These are phyloP conservation scores for Globisporangium nodosum DNA, from an alignment of 352 stramenopile genomes.

Conservation along the genomic window DNA sequence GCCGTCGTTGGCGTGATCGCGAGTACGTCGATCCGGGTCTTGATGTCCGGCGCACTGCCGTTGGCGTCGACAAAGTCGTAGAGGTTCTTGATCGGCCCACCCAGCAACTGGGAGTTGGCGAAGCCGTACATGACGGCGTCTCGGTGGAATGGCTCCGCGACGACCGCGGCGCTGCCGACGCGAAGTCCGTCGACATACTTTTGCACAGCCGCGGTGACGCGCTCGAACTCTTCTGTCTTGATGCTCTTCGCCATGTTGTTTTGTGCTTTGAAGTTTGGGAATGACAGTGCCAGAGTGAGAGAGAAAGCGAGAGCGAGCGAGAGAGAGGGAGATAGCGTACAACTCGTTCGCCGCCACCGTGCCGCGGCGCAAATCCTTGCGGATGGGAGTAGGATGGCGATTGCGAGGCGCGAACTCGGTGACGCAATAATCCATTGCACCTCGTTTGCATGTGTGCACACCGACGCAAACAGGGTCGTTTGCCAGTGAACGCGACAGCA, in stretches of 20 bases:
- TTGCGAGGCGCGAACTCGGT: no score
- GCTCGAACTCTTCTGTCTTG: constrained; percentile 2
- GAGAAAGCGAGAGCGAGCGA: no score
- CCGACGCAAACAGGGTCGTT: no score
- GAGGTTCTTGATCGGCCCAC: constrained; percentile 3
- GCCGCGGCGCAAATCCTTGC: no score
- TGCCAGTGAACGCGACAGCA: no score
- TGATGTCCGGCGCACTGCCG: background rate
- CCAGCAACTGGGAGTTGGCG: background rate
- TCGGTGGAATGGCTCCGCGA: constrained; percentile 1
- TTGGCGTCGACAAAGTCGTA: constrained; percentile 6
- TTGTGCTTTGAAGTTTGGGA: constrained; percentile 1
- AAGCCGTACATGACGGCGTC: constrained; percentile 6
- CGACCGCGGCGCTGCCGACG: background rate
- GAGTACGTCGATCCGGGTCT: constrained; percentile 3
- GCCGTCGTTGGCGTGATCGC: constrained; percentile 6
- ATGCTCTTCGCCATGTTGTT: constrained; percentile 8
- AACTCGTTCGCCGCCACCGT: no score
- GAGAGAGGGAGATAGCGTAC: no score
- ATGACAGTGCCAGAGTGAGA: background rate
- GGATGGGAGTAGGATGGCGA: no score
- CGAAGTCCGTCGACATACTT: constrained; percentile 8
- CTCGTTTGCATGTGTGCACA: no score
- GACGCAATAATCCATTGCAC: no score
- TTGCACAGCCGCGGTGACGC: background rate